These are phyloP conservation scores for Ascochyta lentis DNA, from an alignment of 2,329 filamentous ascomycete genomes.

Conservation along the genomic window DNA sequence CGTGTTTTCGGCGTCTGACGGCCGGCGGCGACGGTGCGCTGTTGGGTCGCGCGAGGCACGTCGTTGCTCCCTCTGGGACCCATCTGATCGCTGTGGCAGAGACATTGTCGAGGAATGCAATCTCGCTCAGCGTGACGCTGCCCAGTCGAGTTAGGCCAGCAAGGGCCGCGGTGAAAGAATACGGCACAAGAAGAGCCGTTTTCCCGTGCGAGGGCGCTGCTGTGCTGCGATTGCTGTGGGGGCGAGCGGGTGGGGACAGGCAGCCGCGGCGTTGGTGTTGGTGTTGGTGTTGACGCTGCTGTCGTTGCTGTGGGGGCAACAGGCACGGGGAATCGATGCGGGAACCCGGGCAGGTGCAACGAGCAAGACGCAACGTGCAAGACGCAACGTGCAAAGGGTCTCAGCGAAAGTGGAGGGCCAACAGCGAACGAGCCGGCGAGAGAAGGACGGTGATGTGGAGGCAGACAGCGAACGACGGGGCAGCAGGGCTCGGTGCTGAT, in stretches of 20 bases:
- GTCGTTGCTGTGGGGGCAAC: slow-evolving; percentile 17
- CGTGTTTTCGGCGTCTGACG: slow-evolving; percentile 71
- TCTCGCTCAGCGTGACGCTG: slow-evolving; percentile 13
- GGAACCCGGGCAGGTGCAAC: slow-evolving; percentile 9
- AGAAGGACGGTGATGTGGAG: not conserved
- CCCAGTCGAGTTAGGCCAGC: slow-evolving; percentile 8
- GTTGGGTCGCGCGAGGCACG: slow-evolving; percentile 71
- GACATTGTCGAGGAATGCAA: slow-evolving; percentile 50
- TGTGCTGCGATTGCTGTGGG: not conserved
- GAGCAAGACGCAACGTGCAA: not conserved
- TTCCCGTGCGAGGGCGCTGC: slow-evolving; percentile 3
- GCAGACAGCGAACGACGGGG: slow-evolving; percentile 9
- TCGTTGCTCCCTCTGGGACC: slow-evolving; percentile 47
- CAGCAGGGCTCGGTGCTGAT: slow-evolving; percentile 12
- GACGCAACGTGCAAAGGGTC: too few relatives aligned
- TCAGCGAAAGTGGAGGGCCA: slow-evolving; percentile 12
- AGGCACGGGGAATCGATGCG: slow-evolving; percentile 9
- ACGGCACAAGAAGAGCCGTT: slow-evolving; percentile 4
- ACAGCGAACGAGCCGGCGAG: not conserved
- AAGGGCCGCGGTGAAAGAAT: slow-evolving; percentile 14
- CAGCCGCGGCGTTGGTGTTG: not conserved
- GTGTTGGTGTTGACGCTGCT: not conserved
- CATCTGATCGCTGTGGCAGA: slow-evolving; percentile 67
- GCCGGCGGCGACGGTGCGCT: slow-evolving; percentile 69
- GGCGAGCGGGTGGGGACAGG: slow-evolving; percentile 9